phyloP scores from a whole-genome alignment of 805 yeast species.

The Wickerhamomyces queroliae region DNA sequence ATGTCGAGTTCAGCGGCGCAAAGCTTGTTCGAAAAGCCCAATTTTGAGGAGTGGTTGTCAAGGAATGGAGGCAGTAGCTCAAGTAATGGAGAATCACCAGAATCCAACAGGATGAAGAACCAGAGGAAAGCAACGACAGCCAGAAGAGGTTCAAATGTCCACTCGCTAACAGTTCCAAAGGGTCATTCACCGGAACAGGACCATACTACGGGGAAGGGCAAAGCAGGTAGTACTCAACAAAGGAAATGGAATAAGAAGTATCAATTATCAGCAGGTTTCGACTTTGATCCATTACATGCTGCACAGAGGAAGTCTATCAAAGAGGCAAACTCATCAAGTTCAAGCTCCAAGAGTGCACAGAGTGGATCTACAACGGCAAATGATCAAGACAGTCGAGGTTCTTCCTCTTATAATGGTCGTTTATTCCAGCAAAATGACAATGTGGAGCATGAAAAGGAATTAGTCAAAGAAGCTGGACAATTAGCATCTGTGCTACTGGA shows the following conservation, averaged over 20 bases:
- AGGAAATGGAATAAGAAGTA: background rate
- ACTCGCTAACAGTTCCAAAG: no score
- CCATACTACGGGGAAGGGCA: no score
- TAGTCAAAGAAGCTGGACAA: constrained; percentile 28
- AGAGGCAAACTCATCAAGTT: background rate
- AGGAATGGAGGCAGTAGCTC: background rate
- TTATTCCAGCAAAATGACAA: background rate
- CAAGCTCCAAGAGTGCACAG: constrained; percentile 1
- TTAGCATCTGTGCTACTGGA: constrained; percentile 35
- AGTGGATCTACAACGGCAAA: constrained; percentile 1
- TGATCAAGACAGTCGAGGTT: background rate
- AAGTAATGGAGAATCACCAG: background rate
- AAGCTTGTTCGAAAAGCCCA: background rate
- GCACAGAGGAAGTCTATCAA: background rate
- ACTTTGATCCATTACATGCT: constrained; percentile 18
- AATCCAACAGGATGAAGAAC: background rate
- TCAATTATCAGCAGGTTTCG: constrained; percentile 10
- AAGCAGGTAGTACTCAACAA: no score
- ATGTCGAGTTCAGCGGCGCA: background rate
- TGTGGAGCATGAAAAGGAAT: constrained; percentile 9
- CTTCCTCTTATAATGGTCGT: background rate
- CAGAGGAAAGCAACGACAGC: background rate
- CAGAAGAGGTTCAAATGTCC: no score
- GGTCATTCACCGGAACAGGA: no score
- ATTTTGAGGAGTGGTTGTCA: background rate